Evolutionary conservation across 208 protist genomes (phyloP).

Genomic region (Acanthamoeba castellanii): DNA sequence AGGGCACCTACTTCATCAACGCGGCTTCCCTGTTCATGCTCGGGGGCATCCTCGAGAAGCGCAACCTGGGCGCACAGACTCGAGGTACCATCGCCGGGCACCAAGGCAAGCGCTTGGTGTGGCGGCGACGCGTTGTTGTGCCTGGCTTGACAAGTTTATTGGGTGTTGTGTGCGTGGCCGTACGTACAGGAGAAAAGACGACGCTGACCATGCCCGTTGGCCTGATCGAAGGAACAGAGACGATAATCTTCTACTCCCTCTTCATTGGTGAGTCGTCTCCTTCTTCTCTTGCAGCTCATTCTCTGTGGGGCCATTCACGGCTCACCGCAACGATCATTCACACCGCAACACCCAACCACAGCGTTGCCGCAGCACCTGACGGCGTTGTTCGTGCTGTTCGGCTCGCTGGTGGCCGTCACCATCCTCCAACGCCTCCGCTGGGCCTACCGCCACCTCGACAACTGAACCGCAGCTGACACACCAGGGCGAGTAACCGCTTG

Average conservation of each 20-base stretch:
- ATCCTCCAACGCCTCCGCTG: not conserved
- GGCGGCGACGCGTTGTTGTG: too few species aligned
- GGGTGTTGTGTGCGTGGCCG: too few species aligned
- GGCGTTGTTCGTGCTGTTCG: slow-evolving; percentile 7
- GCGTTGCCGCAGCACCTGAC: not conserved
- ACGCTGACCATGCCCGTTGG: slow-evolving; percentile 67
- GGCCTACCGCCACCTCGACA: not conserved
- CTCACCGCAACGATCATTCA: too few species aligned
- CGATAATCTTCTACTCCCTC: slow-evolving; percentile 49
- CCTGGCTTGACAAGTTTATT: too few species aligned
- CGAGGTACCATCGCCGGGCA: not conserved
- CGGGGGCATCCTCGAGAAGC: slow-evolving; percentile 65
- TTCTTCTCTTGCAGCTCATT: not conserved
- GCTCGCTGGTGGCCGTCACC: not conserved
- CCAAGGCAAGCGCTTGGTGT: too few species aligned
- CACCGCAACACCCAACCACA: not conserved
- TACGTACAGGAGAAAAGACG: slow-evolving; percentile 34
- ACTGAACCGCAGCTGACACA: too few species aligned
- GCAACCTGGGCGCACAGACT: not conserved
- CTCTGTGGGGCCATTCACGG: not conserved
- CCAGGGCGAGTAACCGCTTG: too few species aligned
- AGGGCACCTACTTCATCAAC: slow-evolving; percentile 74
- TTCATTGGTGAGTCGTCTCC: not conserved
- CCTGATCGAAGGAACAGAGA: slow-evolving; percentile 71
- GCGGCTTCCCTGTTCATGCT: slow-evolving; percentile 58